These are phyloP conservation scores for Lentinula detonsa DNA, from an alignment of 768 basidiomycete genomes.

Conservation along the genomic window DNA sequence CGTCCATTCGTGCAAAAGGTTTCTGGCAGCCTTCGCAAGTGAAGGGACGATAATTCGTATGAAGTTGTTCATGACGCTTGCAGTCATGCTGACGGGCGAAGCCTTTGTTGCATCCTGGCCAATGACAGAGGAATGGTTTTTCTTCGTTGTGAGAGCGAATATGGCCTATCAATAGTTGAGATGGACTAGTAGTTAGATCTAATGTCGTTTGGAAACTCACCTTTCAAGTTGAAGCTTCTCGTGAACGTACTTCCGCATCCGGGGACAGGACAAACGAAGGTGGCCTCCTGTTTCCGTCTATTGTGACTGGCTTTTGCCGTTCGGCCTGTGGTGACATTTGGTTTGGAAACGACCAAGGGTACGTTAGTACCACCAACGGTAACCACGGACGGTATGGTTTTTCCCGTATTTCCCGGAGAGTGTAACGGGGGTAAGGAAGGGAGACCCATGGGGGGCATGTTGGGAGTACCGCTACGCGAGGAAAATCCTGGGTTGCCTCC, in stretches of 20 bases:
- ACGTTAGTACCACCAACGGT: conserved; percentile 9
- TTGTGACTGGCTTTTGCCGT: conserved; percentile 84
- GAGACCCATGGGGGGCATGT: conserved; percentile 3
- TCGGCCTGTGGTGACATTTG: conserved; percentile 86
- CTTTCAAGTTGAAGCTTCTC: conserved; percentile 89
- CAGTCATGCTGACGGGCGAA: conserved; percentile 95
- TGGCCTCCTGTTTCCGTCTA: conserved; percentile 83
- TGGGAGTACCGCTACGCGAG: background rate
- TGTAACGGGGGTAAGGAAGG: conserved; percentile 2
- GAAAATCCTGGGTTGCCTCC: background rate
- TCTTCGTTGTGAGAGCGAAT: conserved; percentile 93
- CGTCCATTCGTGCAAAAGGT: conserved; percentile 93
- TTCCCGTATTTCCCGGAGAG: background rate
- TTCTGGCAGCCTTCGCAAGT: conserved; percentile 90
- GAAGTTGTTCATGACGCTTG: conserved; percentile 92
- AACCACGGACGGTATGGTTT: conserved; percentile 1
- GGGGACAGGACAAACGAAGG: conserved; percentile 76
- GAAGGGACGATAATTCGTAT: conserved; percentile 89
- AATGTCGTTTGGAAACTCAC: conserved; percentile 27
- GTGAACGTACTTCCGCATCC: conserved; percentile 89
- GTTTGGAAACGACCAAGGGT: conserved; percentile 42
- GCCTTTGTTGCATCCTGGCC: conserved; percentile 92
- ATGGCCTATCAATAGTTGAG: conserved; percentile 50
- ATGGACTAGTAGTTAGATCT: too few species aligned
- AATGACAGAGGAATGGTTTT: conserved; percentile 91